These are phyloP conservation scores for Verticillium dahliae DNA, from an alignment of 2,329 filamentous ascomycete species.

Conservation along the genomic window DNA sequence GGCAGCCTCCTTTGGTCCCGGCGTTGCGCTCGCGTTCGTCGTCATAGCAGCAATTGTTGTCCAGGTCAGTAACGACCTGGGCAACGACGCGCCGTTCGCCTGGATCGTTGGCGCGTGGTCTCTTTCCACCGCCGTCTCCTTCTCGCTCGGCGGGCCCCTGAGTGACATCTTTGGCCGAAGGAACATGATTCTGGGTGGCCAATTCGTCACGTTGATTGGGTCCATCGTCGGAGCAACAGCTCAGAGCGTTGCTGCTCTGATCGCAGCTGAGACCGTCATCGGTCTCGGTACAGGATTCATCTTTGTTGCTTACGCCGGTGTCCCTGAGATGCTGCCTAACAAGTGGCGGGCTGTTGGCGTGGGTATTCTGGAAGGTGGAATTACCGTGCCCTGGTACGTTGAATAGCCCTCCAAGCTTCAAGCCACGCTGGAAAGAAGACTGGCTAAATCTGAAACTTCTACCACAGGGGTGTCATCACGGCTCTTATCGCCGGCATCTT, in stretches of 20 bases:
- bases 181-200: slow-evolving; percentile 7
- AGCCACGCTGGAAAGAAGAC: background rate
- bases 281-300: slow-evolving; percentile 24
- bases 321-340: slow-evolving; percentile 25
- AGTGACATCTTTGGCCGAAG: slow-evolving; percentile 10
- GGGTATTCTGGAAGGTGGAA: slow-evolving; percentile 10
- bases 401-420: slow-evolving; percentile 10
- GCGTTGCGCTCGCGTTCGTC: slow-evolving; percentile 8
- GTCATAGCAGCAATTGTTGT: slow-evolving; percentile 8
- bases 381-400: slow-evolving; percentile 11
- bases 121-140: slow-evolving; percentile 9
- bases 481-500: slow-evolving; percentile 20
- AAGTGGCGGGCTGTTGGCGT: slow-evolving; percentile 19
- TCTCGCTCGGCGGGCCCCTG: slow-evolving; percentile 8
- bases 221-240: slow-evolving; percentile 18
- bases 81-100: slow-evolving; percentile 4
- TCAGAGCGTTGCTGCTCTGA: slow-evolving; percentile 14
- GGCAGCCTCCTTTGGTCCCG: slow-evolving; percentile 8
- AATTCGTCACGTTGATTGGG: slow-evolving; percentile 3
- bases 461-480: slow-evolving; percentile 16
- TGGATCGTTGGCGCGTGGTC: slow-evolving; percentile 11
- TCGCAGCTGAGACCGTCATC: slow-evolving; percentile 21
- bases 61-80: slow-evolving; percentile 5
- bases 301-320: slow-evolving; percentile 24
- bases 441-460: background rate